phyloP scores from a whole-genome alignment of 2,329 filamentous ascomycete genomes.

The Diaporthe ilicicola region DNA sequence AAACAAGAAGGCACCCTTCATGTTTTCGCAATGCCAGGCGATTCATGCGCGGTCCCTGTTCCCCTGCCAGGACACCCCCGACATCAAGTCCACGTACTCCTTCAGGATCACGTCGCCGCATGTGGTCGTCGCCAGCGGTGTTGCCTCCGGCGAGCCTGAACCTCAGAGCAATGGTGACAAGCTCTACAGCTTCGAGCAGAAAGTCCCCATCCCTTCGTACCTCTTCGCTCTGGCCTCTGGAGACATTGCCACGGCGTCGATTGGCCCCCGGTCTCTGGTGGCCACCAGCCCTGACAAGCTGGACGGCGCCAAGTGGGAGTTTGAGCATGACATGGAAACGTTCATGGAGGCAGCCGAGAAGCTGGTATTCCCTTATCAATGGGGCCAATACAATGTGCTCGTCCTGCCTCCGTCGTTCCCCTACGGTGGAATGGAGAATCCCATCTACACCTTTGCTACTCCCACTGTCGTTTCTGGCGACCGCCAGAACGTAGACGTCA shows the following conservation, averaged over 20 bases:
- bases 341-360: constrained; percentile 89
- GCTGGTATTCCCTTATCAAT: constrained; percentile 85
- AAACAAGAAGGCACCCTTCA: constrained; percentile 95
- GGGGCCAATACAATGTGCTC: constrained; percentile 95
- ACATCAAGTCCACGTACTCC: constrained; percentile 93
- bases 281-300: constrained; percentile 90
- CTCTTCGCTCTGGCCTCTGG: constrained; percentile 91
- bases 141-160: constrained; percentile 60
- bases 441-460: constrained; percentile 93
- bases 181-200: constrained; percentile 87
- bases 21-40: constrained; percentile 98
- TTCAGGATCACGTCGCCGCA: constrained; percentile 88
- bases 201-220: constrained; percentile 92
- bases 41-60: constrained; percentile 95
- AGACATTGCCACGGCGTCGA: constrained; percentile 84
- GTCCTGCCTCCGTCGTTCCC: constrained; percentile 91
- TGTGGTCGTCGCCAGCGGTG: constrained; percentile 90
- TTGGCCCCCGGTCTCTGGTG: constrained; percentile 86
- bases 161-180: constrained; percentile 63
- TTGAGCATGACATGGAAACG: constrained; percentile 89
- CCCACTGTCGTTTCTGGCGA: constrained; percentile 73
- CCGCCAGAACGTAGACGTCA: constrained; percentile 92
- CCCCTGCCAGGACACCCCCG: constrained; percentile 96
- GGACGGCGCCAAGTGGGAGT: constrained; percentile 85
- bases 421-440: constrained; percentile 91